phyloP scores from a whole-genome alignment of 164 flowering plant genomes.

The Sedum album region DNA sequence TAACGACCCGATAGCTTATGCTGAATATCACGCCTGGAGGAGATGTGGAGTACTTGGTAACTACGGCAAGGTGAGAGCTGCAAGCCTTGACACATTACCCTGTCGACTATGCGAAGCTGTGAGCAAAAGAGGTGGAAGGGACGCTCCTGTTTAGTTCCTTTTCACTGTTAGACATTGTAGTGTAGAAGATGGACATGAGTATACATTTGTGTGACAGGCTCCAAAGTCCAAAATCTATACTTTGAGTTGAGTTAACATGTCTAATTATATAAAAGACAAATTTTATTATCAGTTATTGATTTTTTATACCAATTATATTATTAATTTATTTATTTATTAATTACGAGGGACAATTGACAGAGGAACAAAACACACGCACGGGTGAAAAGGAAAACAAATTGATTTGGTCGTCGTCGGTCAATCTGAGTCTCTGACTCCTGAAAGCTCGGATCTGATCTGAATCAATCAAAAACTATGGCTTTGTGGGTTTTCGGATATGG shows the following conservation, averaged over 20 bases:
- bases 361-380: too few relatives aligned
- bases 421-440: not conserved
- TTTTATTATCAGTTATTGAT: too few relatives aligned
- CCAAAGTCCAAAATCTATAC: too few relatives aligned
- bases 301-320: too few relatives aligned
- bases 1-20: conserved; percentile 81
- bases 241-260: too few relatives aligned
- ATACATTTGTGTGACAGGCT: too few relatives aligned
- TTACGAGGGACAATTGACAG: too few relatives aligned
- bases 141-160: conserved; percentile 26
- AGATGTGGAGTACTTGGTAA: conserved; percentile 80
- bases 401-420: not conserved
- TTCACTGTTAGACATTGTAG: too few relatives aligned
- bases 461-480: conserved; percentile 30
- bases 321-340: too few relatives aligned
- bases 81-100: conserved; percentile 83
- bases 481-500: conserved; percentile 97
- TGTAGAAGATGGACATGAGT: too few relatives aligned
- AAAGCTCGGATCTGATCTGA: not conserved
- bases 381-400: too few relatives aligned
- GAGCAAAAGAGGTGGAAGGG: conserved; percentile 69
- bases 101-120: conserved; percentile 80
- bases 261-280: too few relatives aligned
- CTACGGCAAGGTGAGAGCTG: conserved; percentile 60
- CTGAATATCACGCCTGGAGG: conserved; percentile 98